Percentiles rank a stretch among this genome's conserved stretches.
These are phyloP conservation scores for Pseudopediastrum boryanum DNA, from an alignment of 139 green algal genomes.

Conservation along the genomic window DNA sequence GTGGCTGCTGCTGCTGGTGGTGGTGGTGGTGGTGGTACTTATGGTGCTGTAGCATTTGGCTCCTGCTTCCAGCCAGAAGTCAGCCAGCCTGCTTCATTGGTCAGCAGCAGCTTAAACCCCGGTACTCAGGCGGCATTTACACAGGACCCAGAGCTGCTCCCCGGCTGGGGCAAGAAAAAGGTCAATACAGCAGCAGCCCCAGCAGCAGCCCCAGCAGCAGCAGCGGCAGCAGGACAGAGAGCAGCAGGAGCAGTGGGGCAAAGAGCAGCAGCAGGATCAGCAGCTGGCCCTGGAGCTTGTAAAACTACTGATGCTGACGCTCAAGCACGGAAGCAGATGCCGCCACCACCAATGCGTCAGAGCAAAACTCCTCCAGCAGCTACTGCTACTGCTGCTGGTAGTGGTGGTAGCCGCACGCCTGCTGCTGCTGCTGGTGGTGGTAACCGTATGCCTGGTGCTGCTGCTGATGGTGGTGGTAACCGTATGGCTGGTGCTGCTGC, in stretches of 20 bases:
- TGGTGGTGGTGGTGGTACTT: background rate
- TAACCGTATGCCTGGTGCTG: too few relatives aligned
- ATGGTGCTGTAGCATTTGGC: background rate
- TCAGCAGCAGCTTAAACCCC: too few relatives aligned
- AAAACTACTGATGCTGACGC: background rate
- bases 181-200: background rate
- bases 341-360: background rate
- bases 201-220: background rate
- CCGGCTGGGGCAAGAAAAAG: too few relatives aligned
- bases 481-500: background rate
- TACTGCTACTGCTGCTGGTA: slow-evolving; percentile 6
- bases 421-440: too few relatives aligned
- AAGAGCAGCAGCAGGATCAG: background rate
- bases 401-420: too few relatives aligned
- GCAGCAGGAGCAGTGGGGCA: background rate
- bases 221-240: background rate
- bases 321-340: background rate
- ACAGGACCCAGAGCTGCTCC: too few relatives aligned
- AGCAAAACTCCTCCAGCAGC: background rate
- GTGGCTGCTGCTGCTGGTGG: background rate
- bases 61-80: too few relatives aligned
- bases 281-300: background rate
- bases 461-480: background rate
- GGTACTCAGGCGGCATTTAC: too few relatives aligned
- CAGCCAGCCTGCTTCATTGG: too few relatives aligned